Conservation (phyloP, 306 rosid genomes). For the Delonix regia region DNA sequence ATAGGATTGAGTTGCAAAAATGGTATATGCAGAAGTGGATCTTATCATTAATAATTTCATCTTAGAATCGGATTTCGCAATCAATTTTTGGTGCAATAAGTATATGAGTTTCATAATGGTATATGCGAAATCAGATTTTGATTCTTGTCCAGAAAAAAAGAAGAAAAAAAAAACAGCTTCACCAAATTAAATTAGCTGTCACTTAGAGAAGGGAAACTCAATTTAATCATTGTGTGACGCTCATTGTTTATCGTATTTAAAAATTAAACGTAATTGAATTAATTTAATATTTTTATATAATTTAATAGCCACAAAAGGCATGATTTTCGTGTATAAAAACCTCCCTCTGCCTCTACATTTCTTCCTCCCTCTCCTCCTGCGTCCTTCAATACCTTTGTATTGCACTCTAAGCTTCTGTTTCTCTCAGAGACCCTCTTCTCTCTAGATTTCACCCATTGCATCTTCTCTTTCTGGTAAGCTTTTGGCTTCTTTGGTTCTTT, state of each 20-base stretch:
- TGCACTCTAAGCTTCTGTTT: conserved; percentile 39
- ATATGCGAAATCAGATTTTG: conserved; percentile 29
- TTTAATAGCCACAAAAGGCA: conserved; percentile 24
- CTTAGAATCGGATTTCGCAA: neutral
- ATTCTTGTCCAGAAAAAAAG: conserved; percentile 7
- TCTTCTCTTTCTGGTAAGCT: conserved; percentile 48
- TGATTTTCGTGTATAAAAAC: conserved; percentile 66
- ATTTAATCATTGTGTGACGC: neutral
- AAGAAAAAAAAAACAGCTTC: too few relatives aligned
- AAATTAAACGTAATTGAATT: conserved; percentile 38
- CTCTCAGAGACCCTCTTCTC: conserved; percentile 40
- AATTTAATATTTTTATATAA: conserved; percentile 5
- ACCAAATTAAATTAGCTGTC: conserved; percentile 44
- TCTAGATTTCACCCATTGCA: conserved; percentile 14
- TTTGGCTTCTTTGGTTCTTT: conserved; percentile 30
- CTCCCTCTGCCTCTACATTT: conserved; percentile 37
- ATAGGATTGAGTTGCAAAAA: neutral
- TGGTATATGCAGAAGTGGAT: neutral
- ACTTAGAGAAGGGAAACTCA: conserved; percentile 22
- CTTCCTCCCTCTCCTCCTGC: conserved; percentile 57
- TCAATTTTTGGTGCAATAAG: neutral
- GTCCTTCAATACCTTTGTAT: conserved; percentile 27
- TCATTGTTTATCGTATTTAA: conserved; percentile 31
- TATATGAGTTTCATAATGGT: neutral
- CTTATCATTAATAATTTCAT: neutral